Conservation (phyloP, 176 grass and related monocot genomes). For the Calamus simplicifolius region DNA sequence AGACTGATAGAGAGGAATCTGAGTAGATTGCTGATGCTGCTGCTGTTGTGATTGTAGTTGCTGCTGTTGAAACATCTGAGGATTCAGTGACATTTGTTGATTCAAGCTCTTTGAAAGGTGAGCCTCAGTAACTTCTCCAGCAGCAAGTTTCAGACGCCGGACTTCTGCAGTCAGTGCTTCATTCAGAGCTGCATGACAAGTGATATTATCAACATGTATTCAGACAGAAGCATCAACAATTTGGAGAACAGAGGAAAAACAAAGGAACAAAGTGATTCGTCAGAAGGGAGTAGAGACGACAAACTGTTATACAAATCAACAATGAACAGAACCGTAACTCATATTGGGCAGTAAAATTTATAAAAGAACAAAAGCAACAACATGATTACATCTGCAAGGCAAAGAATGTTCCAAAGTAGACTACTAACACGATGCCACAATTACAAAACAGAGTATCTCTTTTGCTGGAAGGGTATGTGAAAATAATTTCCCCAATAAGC, state of each 20-base stretch:
- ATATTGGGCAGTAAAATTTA: no score
- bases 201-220: background rate
- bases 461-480: no score
- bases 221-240: background rate
- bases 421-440: no score
- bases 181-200: conserved; percentile 12
- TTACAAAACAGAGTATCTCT: no score
- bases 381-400: no score
- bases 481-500: no score
- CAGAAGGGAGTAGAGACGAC: no score
- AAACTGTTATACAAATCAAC: no score
- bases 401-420: no score
- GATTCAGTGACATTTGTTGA: conserved; percentile 1
- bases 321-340: no score
- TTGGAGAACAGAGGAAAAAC: background rate
- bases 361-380: no score
- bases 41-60: conserved; percentile 5
- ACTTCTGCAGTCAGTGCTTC: conserved; percentile 21
- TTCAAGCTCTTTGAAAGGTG: background rate
- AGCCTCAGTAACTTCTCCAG: conserved; percentile 11
- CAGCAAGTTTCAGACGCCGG: conserved; percentile 9
- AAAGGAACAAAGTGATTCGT: no score
- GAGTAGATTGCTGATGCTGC: background rate
- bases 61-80: conserved; percentile 10
- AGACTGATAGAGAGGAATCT: background rate